These are phyloP conservation scores for Candida insectalens DNA, from an alignment of 805 yeast species.

Conservation along the genomic window DNA sequence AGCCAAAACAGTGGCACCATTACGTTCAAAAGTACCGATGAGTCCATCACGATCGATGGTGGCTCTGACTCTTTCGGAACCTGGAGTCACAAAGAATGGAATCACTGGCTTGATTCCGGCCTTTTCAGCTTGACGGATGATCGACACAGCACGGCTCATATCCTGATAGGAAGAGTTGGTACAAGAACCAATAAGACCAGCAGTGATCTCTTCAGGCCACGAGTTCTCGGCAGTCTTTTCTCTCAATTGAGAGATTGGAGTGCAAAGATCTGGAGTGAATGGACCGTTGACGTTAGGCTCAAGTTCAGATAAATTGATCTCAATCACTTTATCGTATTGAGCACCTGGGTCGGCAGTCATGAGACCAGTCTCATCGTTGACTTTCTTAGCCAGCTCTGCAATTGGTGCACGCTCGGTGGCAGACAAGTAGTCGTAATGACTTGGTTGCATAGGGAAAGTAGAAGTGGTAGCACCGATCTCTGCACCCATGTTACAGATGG, in stretches of 20 bases:
- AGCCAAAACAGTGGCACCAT: constrained; percentile 91
- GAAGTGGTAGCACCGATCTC: constrained; percentile 98
- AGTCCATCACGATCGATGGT: constrained; percentile 96
- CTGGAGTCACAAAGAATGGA: constrained; percentile 91
- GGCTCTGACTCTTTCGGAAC: constrained; percentile 97
- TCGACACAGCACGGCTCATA: constrained; percentile 93
- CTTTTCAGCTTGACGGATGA: constrained; percentile 80
- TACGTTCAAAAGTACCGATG: constrained; percentile 76
- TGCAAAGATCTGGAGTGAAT: constrained; percentile 95
- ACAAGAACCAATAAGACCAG: constrained; percentile 96
- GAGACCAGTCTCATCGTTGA: constrained; percentile 50
- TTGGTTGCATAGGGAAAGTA: constrained; percentile 90
- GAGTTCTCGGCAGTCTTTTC: constrained; percentile 74
- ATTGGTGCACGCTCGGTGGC: constrained; percentile 83
- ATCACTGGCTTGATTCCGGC: constrained; percentile 91
- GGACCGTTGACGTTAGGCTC: constrained; percentile 98
- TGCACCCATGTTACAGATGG: constrained; percentile 99
- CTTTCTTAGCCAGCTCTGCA: constrained; percentile 68
- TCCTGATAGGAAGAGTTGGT: constrained; percentile 98
- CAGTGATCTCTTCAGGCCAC: constrained; percentile 91
- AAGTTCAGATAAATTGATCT: constrained; percentile 77
- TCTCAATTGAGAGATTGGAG: constrained; percentile 83
- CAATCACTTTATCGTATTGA: constrained; percentile 88
- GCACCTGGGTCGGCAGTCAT: constrained; percentile 87
- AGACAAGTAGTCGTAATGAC: constrained; percentile 76